Evolutionary conservation across 768 basidiomycete species (phyloP).

Genomic region (Mycena kentingensis): DNA sequence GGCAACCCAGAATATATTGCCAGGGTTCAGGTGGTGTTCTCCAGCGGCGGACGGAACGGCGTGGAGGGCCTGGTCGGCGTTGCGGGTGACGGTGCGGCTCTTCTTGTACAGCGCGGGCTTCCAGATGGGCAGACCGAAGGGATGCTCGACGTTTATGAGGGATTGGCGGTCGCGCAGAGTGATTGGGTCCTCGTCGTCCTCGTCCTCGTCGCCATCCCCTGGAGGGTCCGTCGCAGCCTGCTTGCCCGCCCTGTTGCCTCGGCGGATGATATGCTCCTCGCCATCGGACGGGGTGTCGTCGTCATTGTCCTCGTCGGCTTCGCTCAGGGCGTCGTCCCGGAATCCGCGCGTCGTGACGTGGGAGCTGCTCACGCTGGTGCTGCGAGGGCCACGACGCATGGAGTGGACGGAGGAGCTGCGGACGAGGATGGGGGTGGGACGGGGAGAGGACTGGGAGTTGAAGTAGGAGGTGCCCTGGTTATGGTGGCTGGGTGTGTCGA

Average conservation of each 20-base stretch:
- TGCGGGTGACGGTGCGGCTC: constrained; percentile 91
- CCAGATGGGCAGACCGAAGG: constrained; percentile 99
- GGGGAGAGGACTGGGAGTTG: constrained; percentile 45
- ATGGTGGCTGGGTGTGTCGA: constrained; percentile 64
- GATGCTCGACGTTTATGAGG: constrained; percentile 98
- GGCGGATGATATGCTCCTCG: constrained; percentile 27
- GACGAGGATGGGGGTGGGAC: constrained; percentile 47
- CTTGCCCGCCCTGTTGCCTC: constrained; percentile 43
- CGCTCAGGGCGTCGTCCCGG: constrained; percentile 52
- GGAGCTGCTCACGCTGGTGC: constrained; percentile 64
- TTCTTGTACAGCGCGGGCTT: constrained; percentile 99
- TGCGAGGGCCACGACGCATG: constrained; percentile 51
- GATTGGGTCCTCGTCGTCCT: constrained; percentile 68
- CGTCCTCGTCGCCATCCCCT: constrained; percentile 41
- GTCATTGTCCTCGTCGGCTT: constrained; percentile 55
- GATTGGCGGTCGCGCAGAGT: constrained; percentile 96
- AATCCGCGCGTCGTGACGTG: constrained; percentile 47
- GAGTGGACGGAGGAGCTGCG: constrained; percentile 58
- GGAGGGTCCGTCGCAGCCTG: constrained; percentile 39
- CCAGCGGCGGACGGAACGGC: constrained; percentile 90
- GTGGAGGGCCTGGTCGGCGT: constrained; percentile 94
- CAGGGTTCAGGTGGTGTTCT: constrained; percentile 89
- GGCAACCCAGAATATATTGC: constrained; percentile 90
- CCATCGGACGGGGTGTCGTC: constrained; percentile 26
- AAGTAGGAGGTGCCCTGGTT: constrained; percentile 72